Evolutionary conservation across 805 yeast species (phyloP).

Genomic region (Wilhelminamyces savonicus): DNA sequence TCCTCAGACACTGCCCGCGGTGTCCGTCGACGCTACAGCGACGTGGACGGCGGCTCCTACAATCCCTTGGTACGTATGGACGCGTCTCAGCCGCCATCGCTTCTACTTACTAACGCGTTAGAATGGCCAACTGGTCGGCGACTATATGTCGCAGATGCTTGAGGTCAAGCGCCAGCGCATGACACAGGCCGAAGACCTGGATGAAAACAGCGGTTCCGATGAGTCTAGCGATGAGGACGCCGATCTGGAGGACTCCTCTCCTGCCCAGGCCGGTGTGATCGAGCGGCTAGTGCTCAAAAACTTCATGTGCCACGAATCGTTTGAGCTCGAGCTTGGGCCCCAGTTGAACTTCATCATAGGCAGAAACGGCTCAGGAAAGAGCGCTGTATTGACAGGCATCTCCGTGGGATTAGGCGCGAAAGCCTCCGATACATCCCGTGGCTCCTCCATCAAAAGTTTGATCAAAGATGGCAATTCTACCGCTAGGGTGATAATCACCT

Average conservation of each 20-base stretch:
- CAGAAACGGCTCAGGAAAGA: conserved; percentile 85
- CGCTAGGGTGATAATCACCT: conserved; percentile 60
- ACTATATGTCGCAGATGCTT: too few relatives aligned
- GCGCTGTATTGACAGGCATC: conserved; percentile 82
- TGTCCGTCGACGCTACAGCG: too few relatives aligned
- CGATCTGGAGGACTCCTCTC: conserved; percentile 7
- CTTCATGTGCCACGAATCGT: conserved; percentile 87
- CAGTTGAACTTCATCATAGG: conserved; percentile 84
- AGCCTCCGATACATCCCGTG: conserved; percentile 84
- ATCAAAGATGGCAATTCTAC: conserved; percentile 70
- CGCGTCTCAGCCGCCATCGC: too few relatives aligned
- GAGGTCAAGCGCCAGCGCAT: too few relatives aligned
- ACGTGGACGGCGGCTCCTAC: too few relatives aligned
- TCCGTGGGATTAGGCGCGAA: conserved; percentile 84
- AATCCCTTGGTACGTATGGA: too few relatives aligned
- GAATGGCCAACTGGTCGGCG: too few relatives aligned
- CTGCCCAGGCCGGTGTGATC: conserved; percentile 60
- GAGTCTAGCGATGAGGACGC: conserved; percentile 12
- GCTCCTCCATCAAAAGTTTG: conserved; percentile 58
- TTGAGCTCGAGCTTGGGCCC: conserved; percentile 70
- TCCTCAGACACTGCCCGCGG: too few relatives aligned
- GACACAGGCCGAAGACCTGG: conserved; percentile 1
- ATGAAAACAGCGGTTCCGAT: conserved; percentile 9
- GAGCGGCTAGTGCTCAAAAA: conserved; percentile 57
- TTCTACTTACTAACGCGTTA: too few relatives aligned